These are phyloP conservation scores for Umbelopsis sp. DNA, from an alignment of 192 early-diverging fungal genomes.

Conservation along the genomic window DNA sequence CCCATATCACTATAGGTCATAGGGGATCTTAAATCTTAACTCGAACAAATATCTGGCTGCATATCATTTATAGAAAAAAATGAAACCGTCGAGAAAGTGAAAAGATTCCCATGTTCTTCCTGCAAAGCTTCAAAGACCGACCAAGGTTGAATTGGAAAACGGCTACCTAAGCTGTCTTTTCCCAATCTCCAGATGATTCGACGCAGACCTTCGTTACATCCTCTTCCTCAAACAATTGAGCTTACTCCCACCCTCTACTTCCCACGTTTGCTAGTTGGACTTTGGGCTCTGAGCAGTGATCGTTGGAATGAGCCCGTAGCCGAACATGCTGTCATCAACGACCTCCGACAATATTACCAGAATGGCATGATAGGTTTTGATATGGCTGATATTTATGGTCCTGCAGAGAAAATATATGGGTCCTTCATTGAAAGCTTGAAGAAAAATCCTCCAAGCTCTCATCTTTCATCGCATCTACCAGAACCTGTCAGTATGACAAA, in stretches of 20 bases:
- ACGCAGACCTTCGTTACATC: background rate
- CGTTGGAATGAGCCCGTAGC: slow-evolving; percentile 17
- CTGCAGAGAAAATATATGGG: slow-evolving; percentile 14
- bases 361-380: slow-evolving; percentile 16
- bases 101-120: background rate
- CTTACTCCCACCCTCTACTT: slow-evolving; percentile 2
- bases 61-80: background rate
- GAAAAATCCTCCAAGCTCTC: slow-evolving; percentile 6
- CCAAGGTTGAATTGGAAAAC: background rate
- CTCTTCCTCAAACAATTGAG: slow-evolving; percentile 1
- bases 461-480: background rate
- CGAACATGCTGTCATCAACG: background rate
- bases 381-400: slow-evolving; percentile 19
- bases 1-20: too few relatives aligned
- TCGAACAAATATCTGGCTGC: too few relatives aligned
- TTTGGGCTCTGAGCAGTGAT: background rate
- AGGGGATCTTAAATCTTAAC: too few relatives aligned
- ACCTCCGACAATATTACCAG: slow-evolving; percentile 10
- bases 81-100: too few relatives aligned
- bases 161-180: background rate
- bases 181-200: background rate
- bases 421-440: slow-evolving; percentile 11
- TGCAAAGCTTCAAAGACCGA: slow-evolving; percentile 8
- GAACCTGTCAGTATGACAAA: slow-evolving; percentile 6
- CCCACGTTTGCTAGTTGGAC: slow-evolving; percentile 6